phyloP scores from a whole-genome alignment of 2,329 filamentous ascomycete genomes.

The Hypoxylon rubiginosum region DNA sequence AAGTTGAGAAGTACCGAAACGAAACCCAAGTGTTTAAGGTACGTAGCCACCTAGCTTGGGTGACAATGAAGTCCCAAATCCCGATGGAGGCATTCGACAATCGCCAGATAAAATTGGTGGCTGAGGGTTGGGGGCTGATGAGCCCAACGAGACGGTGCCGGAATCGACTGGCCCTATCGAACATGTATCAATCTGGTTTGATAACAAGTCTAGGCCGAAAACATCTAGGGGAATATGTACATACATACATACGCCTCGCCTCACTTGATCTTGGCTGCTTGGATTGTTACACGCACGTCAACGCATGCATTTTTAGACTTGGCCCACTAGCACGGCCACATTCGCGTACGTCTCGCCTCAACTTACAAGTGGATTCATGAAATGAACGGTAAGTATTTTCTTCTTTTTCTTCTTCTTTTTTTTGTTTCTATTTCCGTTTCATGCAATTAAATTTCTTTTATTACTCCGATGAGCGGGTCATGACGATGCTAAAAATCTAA shows the following conservation, averaged over 20 bases:
- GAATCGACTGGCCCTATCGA: conserved; percentile 47
- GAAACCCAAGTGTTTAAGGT: conserved; percentile 4
- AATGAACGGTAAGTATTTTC: conserved; percentile 29
- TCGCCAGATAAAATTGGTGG: conserved; percentile 35
- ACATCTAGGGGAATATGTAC: conserved; percentile 33
- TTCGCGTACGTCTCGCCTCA: conserved; percentile 33
- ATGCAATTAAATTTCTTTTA: conserved; percentile 9
- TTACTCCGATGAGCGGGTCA: conserved; percentile 13
- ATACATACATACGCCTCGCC: conserved; percentile 51
- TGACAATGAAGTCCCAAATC: conserved; percentile 19
- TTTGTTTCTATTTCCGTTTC: conserved; percentile 19
- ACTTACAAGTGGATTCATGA: conserved; percentile 25
- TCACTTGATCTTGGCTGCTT: conserved; percentile 53
- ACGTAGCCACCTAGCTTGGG: conserved; percentile 15
- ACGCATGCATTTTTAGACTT: conserved; percentile 23
- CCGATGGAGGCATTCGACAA: conserved; percentile 38
- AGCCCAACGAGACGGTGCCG: conserved; percentile 50
- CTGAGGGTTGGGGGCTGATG: conserved; percentile 43
- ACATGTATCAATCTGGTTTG: conserved; percentile 40
- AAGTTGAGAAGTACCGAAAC: conserved; percentile 10
- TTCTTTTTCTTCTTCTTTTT: conserved; percentile 10
- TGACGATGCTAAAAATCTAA: conserved; percentile 13
- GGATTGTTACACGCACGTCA: conserved; percentile 41
- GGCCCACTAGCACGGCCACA: conserved; percentile 37
- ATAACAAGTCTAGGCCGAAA: conserved; percentile 33